Conservation (phyloP, 441 rosid species). For the Euphorbia celastroides region DNA sequence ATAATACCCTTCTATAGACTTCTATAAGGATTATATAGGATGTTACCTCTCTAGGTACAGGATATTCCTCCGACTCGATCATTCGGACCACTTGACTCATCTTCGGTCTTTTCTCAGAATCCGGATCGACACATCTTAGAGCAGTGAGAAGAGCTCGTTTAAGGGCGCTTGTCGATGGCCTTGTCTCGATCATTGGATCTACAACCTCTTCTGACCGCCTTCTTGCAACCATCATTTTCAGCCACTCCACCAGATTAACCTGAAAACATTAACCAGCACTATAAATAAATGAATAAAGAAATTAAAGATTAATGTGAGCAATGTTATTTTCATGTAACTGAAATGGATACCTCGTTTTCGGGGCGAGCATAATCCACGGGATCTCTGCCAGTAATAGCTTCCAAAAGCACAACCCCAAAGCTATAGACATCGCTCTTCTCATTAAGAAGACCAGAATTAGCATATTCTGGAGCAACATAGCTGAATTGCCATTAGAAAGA, state of each 20-base stretch:
- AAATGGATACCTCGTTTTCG: slow-evolving; percentile 60
- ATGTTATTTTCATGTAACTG: no score
- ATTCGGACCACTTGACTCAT: slow-evolving; percentile 98
- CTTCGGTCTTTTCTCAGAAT: slow-evolving; percentile 77
- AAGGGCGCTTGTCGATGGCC: slow-evolving; percentile 69
- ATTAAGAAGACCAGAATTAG: slow-evolving; percentile 80
- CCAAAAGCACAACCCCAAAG: slow-evolving; percentile 77
- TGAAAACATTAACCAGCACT: slow-evolving; percentile 24
- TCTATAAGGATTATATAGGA: slow-evolving; percentile 8
- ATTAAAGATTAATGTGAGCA: no score
- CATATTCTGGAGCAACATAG: slow-evolving; percentile 95
- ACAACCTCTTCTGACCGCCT: slow-evolving; percentile 75
- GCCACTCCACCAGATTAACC: slow-evolving; percentile 97
- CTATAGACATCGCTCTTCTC: slow-evolving; percentile 92
- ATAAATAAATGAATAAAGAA: no score
- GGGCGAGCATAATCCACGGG: slow-evolving; percentile 88
- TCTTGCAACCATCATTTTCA: slow-evolving; percentile 87
- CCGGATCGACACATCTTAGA: slow-evolving; percentile 88
- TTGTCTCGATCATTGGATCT: slow-evolving; percentile 64
- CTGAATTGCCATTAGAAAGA: slow-evolving; percentile 26
- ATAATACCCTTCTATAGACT: neutral
- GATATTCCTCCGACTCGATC: slow-evolving; percentile 91
- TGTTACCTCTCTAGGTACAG: slow-evolving; percentile 81
- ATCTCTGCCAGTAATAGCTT: slow-evolving; percentile 95
- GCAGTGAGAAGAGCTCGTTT: slow-evolving; percentile 85